Conservation (phyloP, 164 flowering plant genomes). For the Umbellularia californica region DNA sequence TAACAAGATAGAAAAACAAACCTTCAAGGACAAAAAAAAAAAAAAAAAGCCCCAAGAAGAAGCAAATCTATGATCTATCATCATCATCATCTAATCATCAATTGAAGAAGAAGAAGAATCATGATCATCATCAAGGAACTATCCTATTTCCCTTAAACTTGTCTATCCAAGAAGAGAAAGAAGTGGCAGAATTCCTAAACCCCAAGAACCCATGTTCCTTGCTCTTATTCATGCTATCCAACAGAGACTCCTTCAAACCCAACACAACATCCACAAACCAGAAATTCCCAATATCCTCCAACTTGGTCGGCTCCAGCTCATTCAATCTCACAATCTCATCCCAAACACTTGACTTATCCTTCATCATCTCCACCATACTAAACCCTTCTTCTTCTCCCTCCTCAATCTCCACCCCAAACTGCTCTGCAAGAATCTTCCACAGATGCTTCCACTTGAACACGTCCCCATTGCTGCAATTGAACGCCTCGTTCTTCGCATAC, state of each 20-base stretch:
- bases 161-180: slow-evolving; percentile 65
- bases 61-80: no score
- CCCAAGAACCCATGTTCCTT: slow-evolving; percentile 88
- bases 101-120: no score
- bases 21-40: no score
- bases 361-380: slow-evolving; percentile 56
- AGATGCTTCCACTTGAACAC: slow-evolving; percentile 86
- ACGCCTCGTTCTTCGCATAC: slow-evolving; percentile 70
- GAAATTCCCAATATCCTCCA: slow-evolving; percentile 62
- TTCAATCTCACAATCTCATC: slow-evolving; percentile 72
- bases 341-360: slow-evolving; percentile 65
- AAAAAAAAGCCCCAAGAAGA: no score
- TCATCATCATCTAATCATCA: no score
- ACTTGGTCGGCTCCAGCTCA: slow-evolving; percentile 37
- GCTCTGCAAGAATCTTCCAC: slow-evolving; percentile 73
- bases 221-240: slow-evolving; percentile 77
- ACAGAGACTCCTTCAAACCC: not conserved
- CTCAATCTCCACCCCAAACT: slow-evolving; percentile 50
- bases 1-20: no score
- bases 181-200: slow-evolving; percentile 57
- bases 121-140: slow-evolving; percentile 33
- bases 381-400: slow-evolving; percentile 22
- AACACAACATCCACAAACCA: slow-evolving; percentile 56
- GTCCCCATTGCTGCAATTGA: slow-evolving; percentile 76
- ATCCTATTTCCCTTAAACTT: slow-evolving; percentile 53